Percentiles rank a stretch among this genome's conserved stretches.
phyloP scores from a whole-genome alignment of 2,329 filamentous ascomycete species.

The Penicillium sp. region DNA sequence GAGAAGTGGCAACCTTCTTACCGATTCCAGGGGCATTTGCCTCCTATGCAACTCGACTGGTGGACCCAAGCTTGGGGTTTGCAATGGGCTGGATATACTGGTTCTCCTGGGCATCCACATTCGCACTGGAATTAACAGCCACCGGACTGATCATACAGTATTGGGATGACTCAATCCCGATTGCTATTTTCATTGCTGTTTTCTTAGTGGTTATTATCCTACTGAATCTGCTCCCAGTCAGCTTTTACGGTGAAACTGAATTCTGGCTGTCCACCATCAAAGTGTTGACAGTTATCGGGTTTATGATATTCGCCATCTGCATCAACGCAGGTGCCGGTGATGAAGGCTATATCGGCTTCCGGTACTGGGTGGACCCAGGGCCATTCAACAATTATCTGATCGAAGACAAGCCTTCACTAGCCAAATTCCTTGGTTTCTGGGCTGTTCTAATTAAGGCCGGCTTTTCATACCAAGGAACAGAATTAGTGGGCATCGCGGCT shows the following conservation, averaged over 20 bases:
- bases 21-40: slow-evolving; percentile 1
- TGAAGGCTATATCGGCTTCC: slow-evolving; percentile 1
- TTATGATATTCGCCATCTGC: slow-evolving; percentile 2
- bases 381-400: neutral
- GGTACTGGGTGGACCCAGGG: neutral
- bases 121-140: neutral
- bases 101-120: slow-evolving; percentile 1
- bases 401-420: neutral
- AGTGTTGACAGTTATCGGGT: neutral
- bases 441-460: slow-evolving; percentile 1
- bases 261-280: neutral
- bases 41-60: neutral
- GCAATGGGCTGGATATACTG: slow-evolving; percentile 3
- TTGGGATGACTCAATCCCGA: neutral
- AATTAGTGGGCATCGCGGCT: neutral
- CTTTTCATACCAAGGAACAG: slow-evolving; percentile 1
- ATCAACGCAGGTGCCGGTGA: neutral
- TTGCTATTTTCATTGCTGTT: neutral
- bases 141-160: neutral
- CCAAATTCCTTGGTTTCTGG: neutral
- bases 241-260: neutral
- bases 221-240: neutral
- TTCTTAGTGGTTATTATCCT: neutral
- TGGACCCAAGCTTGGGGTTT: neutral
- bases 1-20: neutral